These are phyloP conservation scores for Hericium erinaceus DNA, from an alignment of 768 basidiomycete genomes.

Conservation along the genomic window DNA sequence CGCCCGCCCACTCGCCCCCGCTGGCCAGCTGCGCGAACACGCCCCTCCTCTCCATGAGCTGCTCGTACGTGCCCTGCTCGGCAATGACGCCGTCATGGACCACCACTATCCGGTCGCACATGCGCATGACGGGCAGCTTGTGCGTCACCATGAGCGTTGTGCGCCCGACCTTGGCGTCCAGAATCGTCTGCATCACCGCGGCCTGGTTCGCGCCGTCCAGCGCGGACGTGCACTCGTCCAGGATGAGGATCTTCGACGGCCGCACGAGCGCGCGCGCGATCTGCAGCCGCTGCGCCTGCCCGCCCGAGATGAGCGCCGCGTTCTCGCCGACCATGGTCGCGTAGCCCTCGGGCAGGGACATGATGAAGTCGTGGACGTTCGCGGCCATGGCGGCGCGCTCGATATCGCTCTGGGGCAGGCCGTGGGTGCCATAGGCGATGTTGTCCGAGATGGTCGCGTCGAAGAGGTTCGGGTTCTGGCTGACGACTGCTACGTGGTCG, in stretches of 20 bases:
- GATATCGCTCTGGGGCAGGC: constrained; percentile 47
- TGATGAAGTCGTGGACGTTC: constrained; percentile 81
- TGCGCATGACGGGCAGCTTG: constrained; percentile 80
- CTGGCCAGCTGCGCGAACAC: constrained; percentile 70
- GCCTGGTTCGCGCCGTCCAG: constrained; percentile 80
- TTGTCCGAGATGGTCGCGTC: constrained; percentile 83
- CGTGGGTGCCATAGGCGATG: constrained; percentile 67
- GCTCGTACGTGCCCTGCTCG: constrained; percentile 72
- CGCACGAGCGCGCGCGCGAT: constrained; percentile 88
- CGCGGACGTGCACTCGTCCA: constrained; percentile 95
- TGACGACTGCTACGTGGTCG: constrained; percentile 78
- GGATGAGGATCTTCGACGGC: constrained; percentile 60
- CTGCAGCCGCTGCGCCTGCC: constrained; percentile 88
- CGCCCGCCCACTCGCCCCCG: constrained; percentile 59
- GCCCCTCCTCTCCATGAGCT: constrained; percentile 57
- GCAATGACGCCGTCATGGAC: constrained; percentile 67
- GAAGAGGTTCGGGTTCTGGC: constrained; percentile 82
- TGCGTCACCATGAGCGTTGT: constrained; percentile 94
- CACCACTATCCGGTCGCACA: constrained; percentile 86
- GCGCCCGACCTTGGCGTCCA: constrained; percentile 49
- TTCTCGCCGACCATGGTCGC: constrained; percentile 87
- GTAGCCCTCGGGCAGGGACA: constrained; percentile 73
- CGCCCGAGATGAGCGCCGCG: constrained; percentile 84
- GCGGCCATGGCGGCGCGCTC: constrained; percentile 66
- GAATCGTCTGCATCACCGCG: constrained; percentile 72